Conservation (phyloP, 148 eudicot genomes). For the Vaccinium corymbosum region DNA sequence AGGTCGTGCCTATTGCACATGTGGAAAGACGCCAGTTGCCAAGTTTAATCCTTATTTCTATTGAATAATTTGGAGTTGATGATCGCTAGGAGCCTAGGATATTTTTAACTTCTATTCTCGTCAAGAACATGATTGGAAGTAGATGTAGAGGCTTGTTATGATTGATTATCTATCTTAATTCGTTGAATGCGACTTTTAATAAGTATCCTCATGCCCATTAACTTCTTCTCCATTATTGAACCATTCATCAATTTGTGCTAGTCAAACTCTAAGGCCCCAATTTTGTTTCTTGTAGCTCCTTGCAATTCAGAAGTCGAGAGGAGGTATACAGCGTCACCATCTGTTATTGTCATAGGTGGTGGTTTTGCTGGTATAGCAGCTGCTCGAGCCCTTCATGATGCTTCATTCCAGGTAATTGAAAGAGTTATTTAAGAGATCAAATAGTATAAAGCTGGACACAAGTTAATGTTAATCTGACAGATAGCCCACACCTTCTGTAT, state of each 20-base stretch:
- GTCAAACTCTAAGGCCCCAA: background rate
- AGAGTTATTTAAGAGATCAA: background rate
- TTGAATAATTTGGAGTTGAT: background rate
- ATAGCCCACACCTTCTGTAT: background rate
- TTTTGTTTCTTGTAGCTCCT: conserved; percentile 42
- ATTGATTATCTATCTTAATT: background rate
- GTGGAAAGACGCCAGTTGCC: background rate
- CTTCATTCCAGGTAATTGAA: conserved; percentile 76
- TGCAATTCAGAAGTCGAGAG: conserved; percentile 48
- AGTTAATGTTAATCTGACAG: background rate
- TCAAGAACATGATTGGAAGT: conserved; percentile 3
- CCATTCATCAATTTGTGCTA: conserved; percentile 6
- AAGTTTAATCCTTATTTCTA: background rate
- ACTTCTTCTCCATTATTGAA: background rate
- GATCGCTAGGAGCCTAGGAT: background rate
- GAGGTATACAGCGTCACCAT: conserved; percentile 53
- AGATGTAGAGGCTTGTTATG: background rate
- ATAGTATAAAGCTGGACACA: background rate
- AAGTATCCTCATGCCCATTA: background rate
- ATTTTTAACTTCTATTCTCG: background rate
- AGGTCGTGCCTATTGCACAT: background rate
- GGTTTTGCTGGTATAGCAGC: conserved; percentile 95
- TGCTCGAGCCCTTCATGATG: conserved; percentile 89
- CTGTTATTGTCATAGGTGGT: conserved; percentile 84
- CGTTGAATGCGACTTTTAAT: background rate